Percentiles rank a stretch among this genome's conserved stretches.
Conservation (phyloP, 257 asterid genomes). For the Dorcoceras hygrometricum region DNA sequence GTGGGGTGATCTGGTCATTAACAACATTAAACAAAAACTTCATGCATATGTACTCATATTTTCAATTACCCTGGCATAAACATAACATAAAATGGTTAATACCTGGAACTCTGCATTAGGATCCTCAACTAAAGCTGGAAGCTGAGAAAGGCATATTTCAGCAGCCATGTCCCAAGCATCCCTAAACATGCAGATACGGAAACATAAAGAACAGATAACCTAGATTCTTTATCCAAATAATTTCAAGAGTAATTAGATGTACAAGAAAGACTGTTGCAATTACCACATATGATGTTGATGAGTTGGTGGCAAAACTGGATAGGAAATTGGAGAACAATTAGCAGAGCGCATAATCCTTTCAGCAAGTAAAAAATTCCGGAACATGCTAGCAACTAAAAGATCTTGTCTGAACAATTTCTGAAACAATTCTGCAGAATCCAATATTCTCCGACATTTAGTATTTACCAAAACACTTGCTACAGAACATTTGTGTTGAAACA, state of each 20-base stretch:
- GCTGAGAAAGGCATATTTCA: slow-evolving; percentile 98
- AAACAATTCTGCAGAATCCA: slow-evolving; percentile 67
- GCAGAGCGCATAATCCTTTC: slow-evolving; percentile 99
- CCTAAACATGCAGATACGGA: slow-evolving; percentile 45
- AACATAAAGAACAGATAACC: slow-evolving; percentile 21
- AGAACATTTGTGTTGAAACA: not conserved
- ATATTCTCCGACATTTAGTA: slow-evolving; percentile 23
- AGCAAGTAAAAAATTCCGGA: slow-evolving; percentile 91
- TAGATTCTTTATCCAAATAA: slow-evolving; percentile 19
- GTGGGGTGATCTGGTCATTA: slow-evolving; percentile 1
- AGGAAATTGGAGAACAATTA: slow-evolving; percentile 93
- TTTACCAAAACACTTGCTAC: slow-evolving; percentile 10
- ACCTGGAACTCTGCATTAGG: slow-evolving; percentile 98
- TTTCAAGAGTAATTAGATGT: not conserved
- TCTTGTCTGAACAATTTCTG: slow-evolving; percentile 99
- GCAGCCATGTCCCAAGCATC: slow-evolving; percentile 99
- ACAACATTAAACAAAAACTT: not conserved
- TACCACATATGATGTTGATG: slow-evolving; percentile 99
- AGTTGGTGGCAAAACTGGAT: slow-evolving; percentile 88
- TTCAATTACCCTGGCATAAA: slow-evolving; percentile 11
- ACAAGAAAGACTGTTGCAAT: slow-evolving; percentile 18
- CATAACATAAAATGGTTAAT: slow-evolving; percentile 19
- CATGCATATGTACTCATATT: not conserved
- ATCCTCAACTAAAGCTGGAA: slow-evolving; percentile 81
- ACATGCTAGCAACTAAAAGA: slow-evolving; percentile 93